These are phyloP conservation scores for Phytophthora lateralis DNA, from an alignment of 352 stramenopile species.

Conservation along the genomic window DNA sequence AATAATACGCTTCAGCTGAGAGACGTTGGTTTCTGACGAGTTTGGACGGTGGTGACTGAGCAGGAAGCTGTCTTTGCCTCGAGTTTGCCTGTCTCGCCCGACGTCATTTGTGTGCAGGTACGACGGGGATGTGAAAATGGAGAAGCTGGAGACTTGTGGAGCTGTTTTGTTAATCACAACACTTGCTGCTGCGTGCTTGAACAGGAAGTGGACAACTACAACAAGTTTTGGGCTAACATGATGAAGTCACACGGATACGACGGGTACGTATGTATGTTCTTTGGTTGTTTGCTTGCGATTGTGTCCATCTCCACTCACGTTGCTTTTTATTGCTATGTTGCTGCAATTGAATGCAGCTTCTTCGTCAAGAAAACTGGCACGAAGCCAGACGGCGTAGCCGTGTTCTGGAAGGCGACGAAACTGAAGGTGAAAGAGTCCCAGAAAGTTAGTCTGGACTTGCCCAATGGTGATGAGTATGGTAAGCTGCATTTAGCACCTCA, in stretches of 20 bases:
- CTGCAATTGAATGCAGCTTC: constrained; percentile 33
- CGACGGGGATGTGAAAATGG: not conserved
- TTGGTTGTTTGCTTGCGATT: not conserved
- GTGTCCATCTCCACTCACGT: not conserved
- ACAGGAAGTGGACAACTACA: constrained; percentile 82
- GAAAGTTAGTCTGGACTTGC: constrained; percentile 54
- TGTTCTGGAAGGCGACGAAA: constrained; percentile 72
- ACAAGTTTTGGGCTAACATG: constrained; percentile 65
- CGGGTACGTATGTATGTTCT: constrained; percentile 58
- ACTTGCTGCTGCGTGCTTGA: constrained; percentile 6
- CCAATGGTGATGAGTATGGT: constrained; percentile 63
- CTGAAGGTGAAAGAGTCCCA: constrained; percentile 50
- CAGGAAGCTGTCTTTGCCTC: constrained; percentile 63
- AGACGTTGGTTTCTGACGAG: constrained; percentile 6
- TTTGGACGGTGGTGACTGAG: not conserved
- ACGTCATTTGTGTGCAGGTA: constrained; percentile 85
- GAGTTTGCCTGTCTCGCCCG: constrained; percentile 60
- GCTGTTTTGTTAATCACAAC: not conserved
- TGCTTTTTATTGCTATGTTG: not conserved
- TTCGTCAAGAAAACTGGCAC: constrained; percentile 72
- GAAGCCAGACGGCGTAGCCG: constrained; percentile 73
- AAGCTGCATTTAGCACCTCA: not conserved
- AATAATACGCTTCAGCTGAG: too few relatives aligned
- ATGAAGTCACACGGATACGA: constrained; percentile 70
- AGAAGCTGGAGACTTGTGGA: not conserved